Base-by-base conservation (phyloP, 306 rosid genomes). In the Lathyrus aphaca region DNA sequence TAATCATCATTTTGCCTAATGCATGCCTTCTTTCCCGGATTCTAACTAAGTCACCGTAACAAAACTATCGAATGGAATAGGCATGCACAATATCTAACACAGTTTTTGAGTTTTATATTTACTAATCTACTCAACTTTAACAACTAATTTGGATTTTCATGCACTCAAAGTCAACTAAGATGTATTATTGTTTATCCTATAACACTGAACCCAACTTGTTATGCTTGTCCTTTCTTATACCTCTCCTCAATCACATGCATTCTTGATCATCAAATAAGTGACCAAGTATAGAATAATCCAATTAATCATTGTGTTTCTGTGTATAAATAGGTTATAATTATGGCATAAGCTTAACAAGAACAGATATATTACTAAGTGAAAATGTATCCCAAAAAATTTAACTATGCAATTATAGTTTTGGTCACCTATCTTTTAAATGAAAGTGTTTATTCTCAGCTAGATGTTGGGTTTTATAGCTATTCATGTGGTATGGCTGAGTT, bases 401-500 rank as follows among this genome's bases (percentile, higher is more conserved):
- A 17, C 13, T 18, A 71, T 63, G 68, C 62, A 8, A 12, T 39
- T 37, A 25, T 56, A 13, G 40, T 78, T 56, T 50, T 81, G 50
- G 55, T 74, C 30, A 16, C 75, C 27, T 69, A 49, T 73, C 61
- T 81, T 64, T 42, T 76, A 39, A 53, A 66, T 64, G 82, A 21
- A 56, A 74, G 68, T 82, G 94, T 59, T 72, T 43, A 69, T 67
- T 77, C 84, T 61, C 66, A 90, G 68, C 86, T 86, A n/a, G 73
- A 76, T 38, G 77, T 80, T 39, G 90, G 97, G 71, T 88, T 77
- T 78, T 88, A 88, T 27, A 46, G 60, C 19, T n/a, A 65, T 40
- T 77, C 90, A 27, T 86, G 97, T 72, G n/a, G 15, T 30, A 43
- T 55, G 43, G 90, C 89, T 14, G 95, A 88, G 85, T 68, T 80